These are phyloP conservation scores for Mycena maculata DNA, from an alignment of 768 basidiomycete genomes.

Conservation along the genomic window DNA sequence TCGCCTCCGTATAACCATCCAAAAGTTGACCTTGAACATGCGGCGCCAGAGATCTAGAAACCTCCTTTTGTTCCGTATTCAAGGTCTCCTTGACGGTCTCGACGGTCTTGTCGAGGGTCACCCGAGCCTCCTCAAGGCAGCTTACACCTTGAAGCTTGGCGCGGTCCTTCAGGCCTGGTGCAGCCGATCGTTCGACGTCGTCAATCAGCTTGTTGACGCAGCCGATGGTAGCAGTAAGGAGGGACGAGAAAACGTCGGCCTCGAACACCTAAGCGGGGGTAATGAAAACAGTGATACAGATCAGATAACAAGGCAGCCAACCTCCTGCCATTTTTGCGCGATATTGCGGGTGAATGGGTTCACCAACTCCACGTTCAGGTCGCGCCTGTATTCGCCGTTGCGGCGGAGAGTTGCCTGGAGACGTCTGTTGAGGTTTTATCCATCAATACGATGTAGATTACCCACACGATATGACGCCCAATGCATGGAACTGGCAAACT, in stretches of 20 bases:
- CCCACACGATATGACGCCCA: slow-evolving; percentile 60
- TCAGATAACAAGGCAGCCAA: neutral
- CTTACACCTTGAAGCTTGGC: slow-evolving; percentile 61
- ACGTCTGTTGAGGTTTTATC: slow-evolving; percentile 47
- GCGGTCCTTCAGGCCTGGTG: slow-evolving; percentile 64
- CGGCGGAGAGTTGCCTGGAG: slow-evolving; percentile 62
- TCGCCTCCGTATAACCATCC: slow-evolving; percentile 64
- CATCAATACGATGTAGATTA: slow-evolving; percentile 42
- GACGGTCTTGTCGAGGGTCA: slow-evolving; percentile 60
- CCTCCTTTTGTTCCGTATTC: slow-evolving; percentile 66
- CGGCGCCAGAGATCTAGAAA: slow-evolving; percentile 67
- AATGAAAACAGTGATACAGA: neutral
- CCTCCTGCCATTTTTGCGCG: slow-evolving; percentile 65
- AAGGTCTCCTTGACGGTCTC: slow-evolving; percentile 62
- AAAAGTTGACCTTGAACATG: slow-evolving; percentile 63
- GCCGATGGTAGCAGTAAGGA: slow-evolving; percentile 52
- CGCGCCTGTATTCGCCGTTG: slow-evolving; percentile 65
- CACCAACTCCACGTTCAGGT: slow-evolving; percentile 69
- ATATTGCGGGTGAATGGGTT: slow-evolving; percentile 70
- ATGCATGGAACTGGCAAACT: slow-evolving; percentile 66
- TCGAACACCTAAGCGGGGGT: slow-evolving; percentile 55
- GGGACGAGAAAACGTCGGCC: slow-evolving; percentile 62
- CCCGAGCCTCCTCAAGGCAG: slow-evolving; percentile 62
- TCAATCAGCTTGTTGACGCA: slow-evolving; percentile 58
- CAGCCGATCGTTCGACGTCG: slow-evolving; percentile 64